phyloP scores from a whole-genome alignment of 495 filamentous ascomycete genomes.

The Aspergillus funiculosus region DNA sequence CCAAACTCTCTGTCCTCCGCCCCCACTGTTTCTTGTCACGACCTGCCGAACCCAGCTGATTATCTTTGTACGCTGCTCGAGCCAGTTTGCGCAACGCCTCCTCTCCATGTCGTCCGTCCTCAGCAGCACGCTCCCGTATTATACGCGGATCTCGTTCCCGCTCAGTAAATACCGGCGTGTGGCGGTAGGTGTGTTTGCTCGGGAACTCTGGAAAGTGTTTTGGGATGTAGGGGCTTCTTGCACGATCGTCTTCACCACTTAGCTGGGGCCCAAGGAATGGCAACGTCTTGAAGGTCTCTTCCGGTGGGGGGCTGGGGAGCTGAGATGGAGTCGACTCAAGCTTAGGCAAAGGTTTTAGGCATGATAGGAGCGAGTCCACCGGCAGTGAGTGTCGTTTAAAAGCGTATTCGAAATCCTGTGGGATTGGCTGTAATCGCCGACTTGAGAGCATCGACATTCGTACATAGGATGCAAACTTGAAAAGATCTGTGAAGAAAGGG shows the following conservation, averaged over 20 bases:
- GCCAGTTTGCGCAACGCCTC: conserved; percentile 65
- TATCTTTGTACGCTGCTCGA: conserved; percentile 43
- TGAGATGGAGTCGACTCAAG: conserved; percentile 27
- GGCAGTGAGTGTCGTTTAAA: conserved; percentile 36
- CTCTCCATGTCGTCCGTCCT: conserved; percentile 68
- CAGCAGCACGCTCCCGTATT: conserved; percentile 66
- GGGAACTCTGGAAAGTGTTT: conserved; percentile 65
- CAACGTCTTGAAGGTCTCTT: conserved; percentile 37
- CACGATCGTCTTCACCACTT: conserved; percentile 46
- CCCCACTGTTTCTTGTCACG: conserved; percentile 44
- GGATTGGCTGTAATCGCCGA: conserved; percentile 56
- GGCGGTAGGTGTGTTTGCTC: conserved; percentile 65
- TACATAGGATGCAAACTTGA: conserved; percentile 49
- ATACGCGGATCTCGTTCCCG: conserved; percentile 63
- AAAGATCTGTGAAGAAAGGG: conserved; percentile 46
- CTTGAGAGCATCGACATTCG: conserved; percentile 56
- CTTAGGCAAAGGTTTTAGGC: conserved; percentile 33
- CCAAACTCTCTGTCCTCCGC: conserved; percentile 38
- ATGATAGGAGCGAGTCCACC: conserved; percentile 37
- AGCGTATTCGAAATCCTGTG: conserved; percentile 65
- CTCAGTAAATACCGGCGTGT: conserved; percentile 58
- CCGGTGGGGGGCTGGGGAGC: conserved; percentile 45
- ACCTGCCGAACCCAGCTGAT: conserved; percentile 31
- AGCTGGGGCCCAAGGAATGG: conserved; percentile 51
- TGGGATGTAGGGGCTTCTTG: conserved; percentile 52